These are phyloP conservation scores for Phaeosphaeriaceae sp. DNA, from an alignment of 2,329 filamentous ascomycete species.

Conservation along the genomic window DNA sequence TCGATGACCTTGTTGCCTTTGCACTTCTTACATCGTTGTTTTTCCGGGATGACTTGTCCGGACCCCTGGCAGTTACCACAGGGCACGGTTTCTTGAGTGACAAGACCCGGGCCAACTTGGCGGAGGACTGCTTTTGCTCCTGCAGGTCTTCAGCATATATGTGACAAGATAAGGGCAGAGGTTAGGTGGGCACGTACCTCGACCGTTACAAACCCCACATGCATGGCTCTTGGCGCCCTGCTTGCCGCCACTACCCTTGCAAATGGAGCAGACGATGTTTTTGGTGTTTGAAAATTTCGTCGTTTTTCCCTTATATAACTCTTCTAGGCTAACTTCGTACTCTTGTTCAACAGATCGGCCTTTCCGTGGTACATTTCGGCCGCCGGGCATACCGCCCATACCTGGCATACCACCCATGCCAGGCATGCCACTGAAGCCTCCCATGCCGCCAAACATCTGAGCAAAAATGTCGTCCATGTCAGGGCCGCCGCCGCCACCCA, in stretches of 20 bases:
- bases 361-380: conserved; percentile 62
- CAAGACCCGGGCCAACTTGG: conserved; percentile 83
- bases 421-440: conserved; percentile 53
- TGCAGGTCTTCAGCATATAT: conserved; percentile 36
- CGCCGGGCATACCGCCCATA: conserved; percentile 60
- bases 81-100: conserved; percentile 77
- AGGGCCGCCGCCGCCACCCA: conserved; percentile 66
- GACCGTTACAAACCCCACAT: conserved; percentile 84
- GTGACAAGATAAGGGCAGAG: no score
- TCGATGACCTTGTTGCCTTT: conserved; percentile 88
- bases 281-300: conserved; percentile 96
- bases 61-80: conserved; percentile 85
- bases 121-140: conserved; percentile 77
- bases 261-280: conserved; percentile 84
- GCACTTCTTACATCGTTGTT: conserved; percentile 99
- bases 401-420: conserved; percentile 65
- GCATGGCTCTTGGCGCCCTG: conserved; percentile 84
- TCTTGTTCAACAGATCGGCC: conserved; percentile 86
- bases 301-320: conserved; percentile 98
- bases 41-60: conserved; percentile 90
- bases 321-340: conserved; percentile 90
- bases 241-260: conserved; percentile 89
- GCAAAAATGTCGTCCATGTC: conserved; percentile 92
- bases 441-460: conserved; percentile 79
- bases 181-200: conserved; percentile 62